Percentiles rank a stretch among this genome's conserved stretches.
phyloP scores from a whole-genome alignment of 2,329 filamentous ascomycete species.

The Cryphonectria radicalis region DNA sequence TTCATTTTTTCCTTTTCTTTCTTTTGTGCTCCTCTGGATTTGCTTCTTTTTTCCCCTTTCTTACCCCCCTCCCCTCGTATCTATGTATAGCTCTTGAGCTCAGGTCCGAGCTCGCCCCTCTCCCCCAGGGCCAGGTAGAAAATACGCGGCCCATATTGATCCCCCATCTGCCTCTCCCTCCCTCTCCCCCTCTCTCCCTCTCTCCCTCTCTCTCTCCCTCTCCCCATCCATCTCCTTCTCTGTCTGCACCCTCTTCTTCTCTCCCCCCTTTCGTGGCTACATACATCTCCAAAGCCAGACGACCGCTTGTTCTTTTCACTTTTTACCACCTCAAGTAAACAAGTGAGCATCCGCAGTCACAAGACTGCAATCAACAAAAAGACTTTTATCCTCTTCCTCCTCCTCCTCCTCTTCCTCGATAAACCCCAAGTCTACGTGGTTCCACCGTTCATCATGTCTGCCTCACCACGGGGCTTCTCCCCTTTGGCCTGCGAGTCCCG shows the following conservation, averaged over 20 bases:
- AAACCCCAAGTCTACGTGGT: too few species aligned
- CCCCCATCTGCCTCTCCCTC: neutral
- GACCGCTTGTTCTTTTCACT: neutral
- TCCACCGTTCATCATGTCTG: neutral
- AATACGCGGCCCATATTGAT: neutral
- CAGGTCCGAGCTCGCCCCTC: neutral
- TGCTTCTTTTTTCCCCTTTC: neutral
- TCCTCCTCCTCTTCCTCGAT: neutral
- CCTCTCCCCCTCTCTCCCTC: neutral
- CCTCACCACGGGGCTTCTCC: neutral
- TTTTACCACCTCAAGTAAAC: neutral
- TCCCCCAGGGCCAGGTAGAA: neutral
- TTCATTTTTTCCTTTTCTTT: neutral
- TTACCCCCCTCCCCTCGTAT: neutral
- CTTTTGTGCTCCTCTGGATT: neutral
- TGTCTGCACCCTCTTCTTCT: neutral
- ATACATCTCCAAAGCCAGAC: neutral
- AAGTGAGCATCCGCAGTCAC: neutral
- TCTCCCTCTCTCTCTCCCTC: neutral
- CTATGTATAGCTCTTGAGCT: neutral
- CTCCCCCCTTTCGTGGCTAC: too few species aligned
- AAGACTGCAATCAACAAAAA: neutral
- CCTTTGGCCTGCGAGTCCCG: constrained; percentile 27
- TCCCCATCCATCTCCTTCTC: neutral
- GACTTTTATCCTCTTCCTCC: neutral